Evolutionary conservation across 495 filamentous ascomycete species (phyloP).

Genomic region (Evernia prunastri): DNA sequence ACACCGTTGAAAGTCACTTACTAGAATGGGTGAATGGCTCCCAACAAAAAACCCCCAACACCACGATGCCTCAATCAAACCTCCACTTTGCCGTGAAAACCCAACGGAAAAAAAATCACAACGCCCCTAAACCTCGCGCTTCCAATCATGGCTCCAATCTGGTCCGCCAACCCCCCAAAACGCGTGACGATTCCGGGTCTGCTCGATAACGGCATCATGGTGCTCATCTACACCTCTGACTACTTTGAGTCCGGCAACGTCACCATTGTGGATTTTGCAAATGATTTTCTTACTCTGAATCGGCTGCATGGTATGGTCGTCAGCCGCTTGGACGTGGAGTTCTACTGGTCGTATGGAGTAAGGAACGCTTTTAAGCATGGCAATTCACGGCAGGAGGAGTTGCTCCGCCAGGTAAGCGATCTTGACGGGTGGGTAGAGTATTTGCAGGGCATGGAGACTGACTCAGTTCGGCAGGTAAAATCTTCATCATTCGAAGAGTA

Average conservation of each 20-base stretch:
- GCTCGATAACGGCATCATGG: neutral
- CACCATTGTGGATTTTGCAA: too few relatives aligned
- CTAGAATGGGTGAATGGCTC: too few relatives aligned
- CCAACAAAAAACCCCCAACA: too few relatives aligned
- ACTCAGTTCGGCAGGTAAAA: too few relatives aligned
- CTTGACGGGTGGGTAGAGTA: too few relatives aligned
- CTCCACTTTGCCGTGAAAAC: neutral
- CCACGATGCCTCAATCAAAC: too few relatives aligned
- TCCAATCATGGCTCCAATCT: neutral
- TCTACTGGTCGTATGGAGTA: neutral
- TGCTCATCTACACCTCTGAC: neutral
- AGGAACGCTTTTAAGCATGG: too few relatives aligned
- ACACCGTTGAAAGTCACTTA: too few relatives aligned
- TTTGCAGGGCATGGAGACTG: too few relatives aligned
- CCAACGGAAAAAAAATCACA: neutral
- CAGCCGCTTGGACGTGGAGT: neutral
- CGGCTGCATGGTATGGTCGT: neutral
- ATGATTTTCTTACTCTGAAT: neutral
- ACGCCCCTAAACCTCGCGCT: neutral
- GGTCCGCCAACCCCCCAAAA: neutral
- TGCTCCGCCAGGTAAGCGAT: too few relatives aligned
- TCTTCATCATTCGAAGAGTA: too few relatives aligned
- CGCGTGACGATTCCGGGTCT: neutral
- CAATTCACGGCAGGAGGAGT: too few relatives aligned
- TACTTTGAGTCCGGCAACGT: neutral